A percentile compares a stretch with the other conserved stretches of the same genome.
phyloP scores from a whole-genome alignment of 805 yeast genomes.

The Kodamaea jinghongensis region DNA sequence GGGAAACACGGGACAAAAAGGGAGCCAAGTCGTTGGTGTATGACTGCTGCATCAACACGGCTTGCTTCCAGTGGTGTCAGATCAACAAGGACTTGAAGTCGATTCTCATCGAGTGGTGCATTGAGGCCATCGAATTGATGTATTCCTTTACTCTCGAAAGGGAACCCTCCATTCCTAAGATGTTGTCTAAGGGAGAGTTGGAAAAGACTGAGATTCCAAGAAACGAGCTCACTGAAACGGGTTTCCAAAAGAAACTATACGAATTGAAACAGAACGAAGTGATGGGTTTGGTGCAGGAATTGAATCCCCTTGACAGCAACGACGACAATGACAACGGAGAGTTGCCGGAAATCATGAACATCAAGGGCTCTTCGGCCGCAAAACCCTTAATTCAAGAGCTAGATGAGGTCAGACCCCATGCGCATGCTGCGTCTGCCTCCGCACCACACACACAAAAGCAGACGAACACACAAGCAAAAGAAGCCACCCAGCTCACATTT shows the following conservation, averaged over 20 bases:
- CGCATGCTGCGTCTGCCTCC: no score
- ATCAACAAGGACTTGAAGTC: conserved; percentile 56
- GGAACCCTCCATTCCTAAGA: conserved; percentile 65
- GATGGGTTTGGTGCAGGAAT: conserved; percentile 43
- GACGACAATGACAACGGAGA: conserved; percentile 14
- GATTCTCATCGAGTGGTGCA: conserved; percentile 77
- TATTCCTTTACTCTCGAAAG: conserved; percentile 52
- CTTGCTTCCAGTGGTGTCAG: conserved; percentile 60
- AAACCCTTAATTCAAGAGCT: conserved; percentile 59
- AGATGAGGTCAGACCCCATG: conserved; percentile 12
- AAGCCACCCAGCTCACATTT: conserved; percentile 1
- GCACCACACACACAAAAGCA: background rate
- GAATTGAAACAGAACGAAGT: conserved; percentile 41
- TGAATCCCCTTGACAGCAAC: conserved; percentile 14
- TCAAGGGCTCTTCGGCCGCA: conserved; percentile 15
- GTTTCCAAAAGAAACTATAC: conserved; percentile 34
- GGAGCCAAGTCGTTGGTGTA: conserved; percentile 63
- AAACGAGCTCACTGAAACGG: conserved; percentile 40
- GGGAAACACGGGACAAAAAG: conserved; percentile 63
- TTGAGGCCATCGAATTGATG: conserved; percentile 71
- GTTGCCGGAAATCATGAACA: conserved; percentile 31
- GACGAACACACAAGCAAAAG: background rate
- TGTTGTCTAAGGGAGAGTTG: conserved; percentile 66
- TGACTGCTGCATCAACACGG: conserved; percentile 75
- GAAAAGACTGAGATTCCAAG: conserved; percentile 43